A percentile compares a stretch with the other conserved stretches of the same genome.
These are phyloP conservation scores for Quercus bicolor DNA, from an alignment of 306 rosid species.

Conservation along the genomic window DNA sequence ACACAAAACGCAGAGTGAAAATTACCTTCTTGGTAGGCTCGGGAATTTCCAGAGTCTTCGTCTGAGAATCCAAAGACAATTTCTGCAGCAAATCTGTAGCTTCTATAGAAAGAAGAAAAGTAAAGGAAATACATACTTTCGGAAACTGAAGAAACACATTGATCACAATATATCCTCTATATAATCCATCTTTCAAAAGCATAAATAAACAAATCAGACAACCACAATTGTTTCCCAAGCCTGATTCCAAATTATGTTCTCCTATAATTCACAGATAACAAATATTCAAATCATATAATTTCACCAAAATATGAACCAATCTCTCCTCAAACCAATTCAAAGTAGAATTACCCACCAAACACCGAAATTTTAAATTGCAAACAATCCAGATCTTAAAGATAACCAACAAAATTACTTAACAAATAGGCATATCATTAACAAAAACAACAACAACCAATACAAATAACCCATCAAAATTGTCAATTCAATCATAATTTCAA, in stretches of 20 bases:
- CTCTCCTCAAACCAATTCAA: not conserved
- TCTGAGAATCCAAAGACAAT: conserved; percentile 68
- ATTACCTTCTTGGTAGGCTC: conserved; percentile 82
- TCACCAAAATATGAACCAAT: not conserved
- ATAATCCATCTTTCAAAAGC: not conserved
- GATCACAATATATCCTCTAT: not conserved
- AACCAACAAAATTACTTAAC: no score
- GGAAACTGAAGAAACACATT: not conserved
- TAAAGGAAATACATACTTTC: conserved; percentile 48
- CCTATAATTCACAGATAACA: not conserved
- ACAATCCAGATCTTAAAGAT: not conserved
- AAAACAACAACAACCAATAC: not conserved
- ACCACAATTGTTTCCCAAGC: not conserved
- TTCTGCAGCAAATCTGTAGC: conserved; percentile 89
- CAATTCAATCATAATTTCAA: conserved; percentile 5
- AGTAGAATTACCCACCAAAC: not conserved
- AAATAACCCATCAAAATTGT: not conserved
- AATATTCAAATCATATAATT: not conserved
- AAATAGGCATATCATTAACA: not conserved
- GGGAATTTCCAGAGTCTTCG: conserved; percentile 79
- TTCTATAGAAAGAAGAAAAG: conserved; percentile 42
- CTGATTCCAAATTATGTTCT: not conserved
- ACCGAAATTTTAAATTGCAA: not conserved
- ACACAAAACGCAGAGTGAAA: not conserved
- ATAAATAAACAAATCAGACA: not conserved